Percentiles rank a stretch among this genome's conserved stretches.
These are phyloP conservation scores for Globisporangium carolinianum DNA, from an alignment of 352 stramenopile species.

Conservation along the genomic window DNA sequence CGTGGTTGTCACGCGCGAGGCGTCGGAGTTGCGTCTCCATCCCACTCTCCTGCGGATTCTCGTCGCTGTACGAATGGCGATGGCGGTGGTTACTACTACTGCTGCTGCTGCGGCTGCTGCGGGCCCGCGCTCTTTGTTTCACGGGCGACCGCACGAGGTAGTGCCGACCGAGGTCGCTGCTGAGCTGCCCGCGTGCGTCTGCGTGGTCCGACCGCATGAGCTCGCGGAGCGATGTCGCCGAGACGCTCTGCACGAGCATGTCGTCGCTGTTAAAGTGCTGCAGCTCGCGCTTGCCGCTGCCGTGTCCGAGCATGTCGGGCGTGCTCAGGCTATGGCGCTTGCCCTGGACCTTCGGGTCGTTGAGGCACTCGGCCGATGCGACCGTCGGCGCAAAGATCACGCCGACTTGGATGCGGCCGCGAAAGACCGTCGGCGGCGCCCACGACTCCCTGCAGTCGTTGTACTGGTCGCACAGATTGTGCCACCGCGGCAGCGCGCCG, in stretches of 20 bases:
- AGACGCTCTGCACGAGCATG: conserved; percentile 43
- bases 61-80: neutral
- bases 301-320: neutral
- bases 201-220: conserved; percentile 41
- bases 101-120: neutral
- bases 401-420: conserved; percentile 64
- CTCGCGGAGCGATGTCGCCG: conserved; percentile 51
- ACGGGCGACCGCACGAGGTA: conserved; percentile 20
- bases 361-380: conserved; percentile 35
- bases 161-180: conserved; percentile 8
- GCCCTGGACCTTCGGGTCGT: conserved; percentile 38
- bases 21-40: conserved; percentile 24
- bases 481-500: conserved; percentile 67
- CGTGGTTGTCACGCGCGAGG: conserved; percentile 53
- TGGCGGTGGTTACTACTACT: neutral
- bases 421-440: conserved; percentile 77
- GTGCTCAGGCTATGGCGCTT: conserved; percentile 19
- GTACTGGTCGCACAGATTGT: conserved; percentile 85
- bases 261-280: conserved; percentile 27
- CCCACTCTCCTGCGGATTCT: conserved; percentile 17
- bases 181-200: conserved; percentile 13
- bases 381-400: conserved; percentile 76
- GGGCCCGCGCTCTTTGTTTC: neutral
- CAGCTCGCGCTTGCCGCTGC: conserved; percentile 14
- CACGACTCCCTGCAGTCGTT: conserved; percentile 83